These are phyloP conservation scores for Schwanniomyces vanrijiae DNA, from an alignment of 805 yeast genomes.

Conservation along the genomic window DNA sequence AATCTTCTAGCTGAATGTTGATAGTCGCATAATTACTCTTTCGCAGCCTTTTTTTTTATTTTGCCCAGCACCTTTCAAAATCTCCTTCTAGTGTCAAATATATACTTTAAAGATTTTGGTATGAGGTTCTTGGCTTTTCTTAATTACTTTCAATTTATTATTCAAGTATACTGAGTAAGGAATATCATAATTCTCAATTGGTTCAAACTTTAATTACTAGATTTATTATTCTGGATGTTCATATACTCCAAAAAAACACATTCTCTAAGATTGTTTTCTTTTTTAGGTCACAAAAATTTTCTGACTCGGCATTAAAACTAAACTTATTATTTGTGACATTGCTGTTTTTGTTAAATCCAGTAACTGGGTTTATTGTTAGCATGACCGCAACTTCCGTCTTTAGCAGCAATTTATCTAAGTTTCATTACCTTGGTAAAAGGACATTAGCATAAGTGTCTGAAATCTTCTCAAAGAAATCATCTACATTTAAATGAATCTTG, in stretches of 20 bases:
- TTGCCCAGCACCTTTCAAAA: constrained; percentile 17
- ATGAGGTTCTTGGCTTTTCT: constrained; percentile 15
- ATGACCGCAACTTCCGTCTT: background rate
- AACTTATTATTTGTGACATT: background rate
- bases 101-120: constrained; percentile 23
- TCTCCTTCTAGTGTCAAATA: constrained; percentile 31
- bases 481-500: background rate
- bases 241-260: constrained; percentile 9
- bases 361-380: background rate
- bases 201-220: background rate
- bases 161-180: constrained; percentile 12
- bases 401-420: background rate
- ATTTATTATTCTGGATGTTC: constrained; percentile 8
- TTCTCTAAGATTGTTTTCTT: constrained; percentile 11
- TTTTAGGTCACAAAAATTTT: background rate
- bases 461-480: background rate
- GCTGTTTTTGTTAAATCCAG: too few relatives aligned
- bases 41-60: background rate
- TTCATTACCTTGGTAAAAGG: background rate
- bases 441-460: constrained; percentile 11
- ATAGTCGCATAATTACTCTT: background rate
- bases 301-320: background rate
- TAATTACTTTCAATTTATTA: constrained; percentile 7
- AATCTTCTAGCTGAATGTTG: background rate
- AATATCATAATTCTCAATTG: constrained; percentile 1